A percentile compares a stretch with the other conserved stretches of the same genome.
These are phyloP conservation scores for Lentinus tigrinus DNA, from an alignment of 768 basidiomycete genomes.

Conservation along the genomic window DNA sequence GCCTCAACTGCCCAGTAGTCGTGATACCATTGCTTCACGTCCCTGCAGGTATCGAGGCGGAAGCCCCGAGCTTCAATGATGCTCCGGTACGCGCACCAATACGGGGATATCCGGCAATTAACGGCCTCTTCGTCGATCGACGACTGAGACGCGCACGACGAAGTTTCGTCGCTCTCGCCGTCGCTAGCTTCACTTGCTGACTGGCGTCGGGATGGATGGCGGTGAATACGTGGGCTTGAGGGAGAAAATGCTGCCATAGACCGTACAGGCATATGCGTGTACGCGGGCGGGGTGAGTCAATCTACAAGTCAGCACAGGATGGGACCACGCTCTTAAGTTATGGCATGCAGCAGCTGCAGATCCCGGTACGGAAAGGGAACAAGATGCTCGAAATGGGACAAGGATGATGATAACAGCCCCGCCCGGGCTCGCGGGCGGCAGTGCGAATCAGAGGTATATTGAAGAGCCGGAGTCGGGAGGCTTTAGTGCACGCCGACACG, in stretches of 20 bases:
- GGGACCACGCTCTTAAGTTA: constrained; percentile 8
- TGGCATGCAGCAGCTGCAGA: neutral
- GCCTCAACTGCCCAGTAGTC: constrained; percentile 28
- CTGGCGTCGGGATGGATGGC: neutral
- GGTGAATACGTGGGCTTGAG: constrained; percentile 4
- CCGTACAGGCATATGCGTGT: constrained; percentile 1
- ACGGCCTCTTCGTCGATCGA: constrained; percentile 48
- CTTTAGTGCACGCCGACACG: neutral
- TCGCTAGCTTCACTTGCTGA: neutral
- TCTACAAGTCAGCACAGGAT: neutral
- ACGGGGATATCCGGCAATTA: constrained; percentile 58
- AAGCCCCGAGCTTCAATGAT: constrained; percentile 52
- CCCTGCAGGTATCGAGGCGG: constrained; percentile 65
- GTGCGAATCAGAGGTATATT: neutral
- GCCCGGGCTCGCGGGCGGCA: neutral
- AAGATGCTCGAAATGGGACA: constrained; percentile 4
- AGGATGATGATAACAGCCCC: neutral
- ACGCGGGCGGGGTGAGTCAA: neutral
- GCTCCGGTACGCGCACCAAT: constrained; percentile 57
- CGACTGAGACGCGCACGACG: constrained; percentile 45
- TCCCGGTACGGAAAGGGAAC: constrained; percentile 5
- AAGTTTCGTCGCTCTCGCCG: constrained; percentile 14
- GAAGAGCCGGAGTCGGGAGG: neutral
- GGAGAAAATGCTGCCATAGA: neutral
- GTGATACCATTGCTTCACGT: constrained; percentile 61